A percentile compares a stretch with the other conserved stretches of the same genome.
These are phyloP conservation scores for Aspergillus carlsbadensis DNA, from an alignment of 495 filamentous ascomycete species.

Conservation along the genomic window DNA sequence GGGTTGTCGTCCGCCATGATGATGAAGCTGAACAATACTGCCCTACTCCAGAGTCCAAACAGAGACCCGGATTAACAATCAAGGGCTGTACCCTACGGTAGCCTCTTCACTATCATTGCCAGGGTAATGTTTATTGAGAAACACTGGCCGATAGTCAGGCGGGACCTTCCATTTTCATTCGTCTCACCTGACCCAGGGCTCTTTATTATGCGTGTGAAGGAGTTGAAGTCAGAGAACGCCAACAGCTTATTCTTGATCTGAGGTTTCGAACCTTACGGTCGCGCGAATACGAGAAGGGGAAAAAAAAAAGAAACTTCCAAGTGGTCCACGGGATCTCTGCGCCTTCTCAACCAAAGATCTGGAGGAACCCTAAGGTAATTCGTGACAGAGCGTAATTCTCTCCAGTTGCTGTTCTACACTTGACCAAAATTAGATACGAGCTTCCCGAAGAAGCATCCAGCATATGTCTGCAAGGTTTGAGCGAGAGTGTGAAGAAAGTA, in stretches of 20 bases:
- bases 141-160: no score
- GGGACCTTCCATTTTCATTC: no score
- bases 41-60: neutral
- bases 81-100: neutral
- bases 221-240: no score
- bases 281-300: no score
- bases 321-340: no score
- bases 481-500: neutral
- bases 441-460: neutral
- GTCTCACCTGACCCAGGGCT: no score
- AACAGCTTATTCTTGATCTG: no score
- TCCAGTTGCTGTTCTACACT: neutral
- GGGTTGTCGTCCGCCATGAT: neutral
- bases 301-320: no score
- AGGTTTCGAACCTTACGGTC: no score
- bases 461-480: neutral
- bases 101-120: neutral
- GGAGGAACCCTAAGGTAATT: no score
- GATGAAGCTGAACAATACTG: neutral
- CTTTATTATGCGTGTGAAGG: no score
- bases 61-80: neutral
- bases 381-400: neutral
- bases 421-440: slow-evolving; percentile 3
- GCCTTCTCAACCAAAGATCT: no score
- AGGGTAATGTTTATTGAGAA: neutral